Base-by-base conservation (phyloP, 805 yeast species). In the Huiozyma sinensis region DNA sequence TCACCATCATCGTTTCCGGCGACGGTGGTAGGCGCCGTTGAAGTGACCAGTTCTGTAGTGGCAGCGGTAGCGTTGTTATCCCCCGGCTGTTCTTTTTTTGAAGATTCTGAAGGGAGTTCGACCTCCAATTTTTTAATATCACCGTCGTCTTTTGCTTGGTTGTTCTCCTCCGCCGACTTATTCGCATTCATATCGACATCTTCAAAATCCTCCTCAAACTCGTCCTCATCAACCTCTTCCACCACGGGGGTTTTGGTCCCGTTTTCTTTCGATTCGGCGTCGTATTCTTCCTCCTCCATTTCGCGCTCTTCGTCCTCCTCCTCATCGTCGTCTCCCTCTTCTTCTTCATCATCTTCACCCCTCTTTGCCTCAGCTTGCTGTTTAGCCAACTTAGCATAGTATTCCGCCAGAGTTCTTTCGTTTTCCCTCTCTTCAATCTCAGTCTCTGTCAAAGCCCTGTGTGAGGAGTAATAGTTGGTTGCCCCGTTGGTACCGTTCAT, bases 331-430 rank as follows among this genome's bases (percentile, higher is more conserved):
- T 70, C 76, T 12, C 72, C 73, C 30, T 63, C 69, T 10, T 66
- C 73, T n/a, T 67, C 73, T 2, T 64, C 71, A 7, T 66, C 74
- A 7, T 65, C 68, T 3, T 65, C 74, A 1, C 67, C 72, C 0
- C 67, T 75, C 7, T 69, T 17, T 68, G 84, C 8, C 8, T 71
- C 78, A 6, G 76, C 81, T 56, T 82, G 83, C 52, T 79, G 72
- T 49, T 76, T 78, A 7, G 84, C 87, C 61, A 84, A 69, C 52
- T 81, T 79, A 7, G 87, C 87, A 58, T 85, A 85, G 58, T 84
- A 85, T 12, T 77, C 79, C n/a, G 77, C 72, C 53, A 79, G 62
- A 2, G 87, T 86, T 52, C 80, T 85, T 61, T 82, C 82, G 33
- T 81, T 80, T 58, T 80, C 83, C 52, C 73, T 69, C 45, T 81